These are phyloP conservation scores for Heracleum sosnowskyi DNA, from an alignment of 129 eudicot genomes.

Conservation along the genomic window DNA sequence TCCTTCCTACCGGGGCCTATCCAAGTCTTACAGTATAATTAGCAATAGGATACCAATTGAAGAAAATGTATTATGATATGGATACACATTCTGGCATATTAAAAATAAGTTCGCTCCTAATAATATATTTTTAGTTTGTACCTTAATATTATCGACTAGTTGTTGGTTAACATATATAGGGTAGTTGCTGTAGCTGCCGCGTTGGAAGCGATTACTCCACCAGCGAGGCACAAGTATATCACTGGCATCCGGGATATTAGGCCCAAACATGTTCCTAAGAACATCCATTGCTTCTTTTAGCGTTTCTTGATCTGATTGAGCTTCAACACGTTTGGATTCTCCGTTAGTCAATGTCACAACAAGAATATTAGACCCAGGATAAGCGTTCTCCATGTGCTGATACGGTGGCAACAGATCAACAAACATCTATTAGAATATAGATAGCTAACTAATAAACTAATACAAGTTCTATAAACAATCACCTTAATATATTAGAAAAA, in stretches of 20 bases:
- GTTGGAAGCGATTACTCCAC: constrained; percentile 85
- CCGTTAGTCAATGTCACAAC: constrained; percentile 85
- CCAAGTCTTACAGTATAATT: background rate
- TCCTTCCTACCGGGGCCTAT: constrained; percentile 83
- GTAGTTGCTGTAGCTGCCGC: constrained; percentile 85
- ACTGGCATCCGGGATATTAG: constrained; percentile 61
- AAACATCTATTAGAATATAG: constrained; percentile 4
- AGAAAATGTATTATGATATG: background rate
- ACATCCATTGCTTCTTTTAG: constrained; percentile 87
- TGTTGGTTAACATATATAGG: constrained; percentile 51
- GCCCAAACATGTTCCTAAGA: constrained; percentile 76
- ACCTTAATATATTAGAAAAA: background rate
- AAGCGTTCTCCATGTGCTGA: constrained; percentile 96
- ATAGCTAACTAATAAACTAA: background rate
- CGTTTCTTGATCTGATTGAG: constrained; percentile 77
- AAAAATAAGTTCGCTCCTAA: background rate
- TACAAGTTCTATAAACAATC: background rate
- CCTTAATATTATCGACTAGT: constrained; percentile 58
- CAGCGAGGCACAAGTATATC: constrained; percentile 89
- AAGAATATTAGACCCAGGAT: constrained; percentile 86
- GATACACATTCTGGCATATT: background rate
- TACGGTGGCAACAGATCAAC: constrained; percentile 19
- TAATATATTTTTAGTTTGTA: background rate
- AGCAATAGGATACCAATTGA: background rate
- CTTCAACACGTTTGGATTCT: constrained; percentile 81